phyloP scores from a whole-genome alignment of 2,329 filamentous ascomycete species.

The Trichoderma simmonsii region DNA sequence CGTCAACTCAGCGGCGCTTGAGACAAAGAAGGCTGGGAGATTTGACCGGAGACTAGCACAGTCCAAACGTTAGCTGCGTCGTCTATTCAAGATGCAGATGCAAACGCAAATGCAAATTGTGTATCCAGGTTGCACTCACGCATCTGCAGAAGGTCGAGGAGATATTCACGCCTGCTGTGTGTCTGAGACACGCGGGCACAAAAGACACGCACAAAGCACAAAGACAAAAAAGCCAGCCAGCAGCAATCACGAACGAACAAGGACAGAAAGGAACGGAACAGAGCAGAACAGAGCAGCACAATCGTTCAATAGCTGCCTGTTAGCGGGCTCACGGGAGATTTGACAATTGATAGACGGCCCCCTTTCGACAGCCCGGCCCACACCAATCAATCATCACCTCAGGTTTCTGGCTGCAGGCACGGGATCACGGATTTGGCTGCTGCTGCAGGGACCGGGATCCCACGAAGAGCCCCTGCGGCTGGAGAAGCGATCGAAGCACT shows the following conservation, averaged over 20 bases:
- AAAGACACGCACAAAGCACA: not conserved
- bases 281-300: not conserved
- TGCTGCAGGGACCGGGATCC: not conserved
- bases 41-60: not conserved
- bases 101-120: not conserved
- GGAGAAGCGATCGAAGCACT: constrained; percentile 7
- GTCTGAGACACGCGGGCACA: not conserved
- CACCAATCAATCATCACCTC: constrained; percentile 1
- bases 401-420: not conserved
- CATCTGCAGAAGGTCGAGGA: not conserved
- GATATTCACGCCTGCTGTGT: not conserved
- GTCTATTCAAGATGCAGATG: not conserved
- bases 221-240: not conserved
- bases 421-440: not conserved
- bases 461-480: constrained; percentile 3
- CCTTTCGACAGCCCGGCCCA: constrained; percentile 13
- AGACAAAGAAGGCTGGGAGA: constrained; percentile 1
- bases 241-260: not conserved
- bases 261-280: not conserved
- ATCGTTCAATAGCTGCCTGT: not conserved
- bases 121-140: not conserved
- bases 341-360: constrained; percentile 7
- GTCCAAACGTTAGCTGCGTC: constrained; percentile 6
- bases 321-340: constrained; percentile 7
- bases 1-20: not conserved